Evolutionary conservation across 2,329 filamentous ascomycete species (phyloP), one percentile per base, ranked within the genome.

Genomic region (Talaromyces sp.): DNA sequence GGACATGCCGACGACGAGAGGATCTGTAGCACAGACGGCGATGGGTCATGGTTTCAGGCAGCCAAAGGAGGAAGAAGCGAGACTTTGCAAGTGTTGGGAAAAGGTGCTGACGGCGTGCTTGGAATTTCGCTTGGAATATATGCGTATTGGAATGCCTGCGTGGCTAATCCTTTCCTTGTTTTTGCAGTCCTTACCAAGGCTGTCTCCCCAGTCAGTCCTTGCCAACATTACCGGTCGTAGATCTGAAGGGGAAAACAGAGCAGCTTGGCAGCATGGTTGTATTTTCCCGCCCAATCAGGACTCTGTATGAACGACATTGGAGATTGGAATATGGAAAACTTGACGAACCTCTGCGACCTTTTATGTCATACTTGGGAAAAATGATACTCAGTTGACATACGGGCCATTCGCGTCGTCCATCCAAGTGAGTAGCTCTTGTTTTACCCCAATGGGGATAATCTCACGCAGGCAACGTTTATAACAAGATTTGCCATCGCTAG

Each of bases 31-130:
- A 29, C 2, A 17, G 45, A 58, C 29, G 10, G 45, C 5, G 31
- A 49, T 59, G 29, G 38, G 19, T 58, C 64, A 65, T 62, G 59
- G 29, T 63, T 58, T 58, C 38, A 27, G 47, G 36, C 34, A 29
- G 56, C 17, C 34, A 27, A 43, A 40, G 22, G 25, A 40, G 6
- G 56, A 43, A 17, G 36, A 43, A 15, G n/a, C n/a, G 29, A 13
- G 29, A 6, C 27, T 54, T 22, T 43, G 40, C 40, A 43, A 17
- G n/a, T 36, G 29, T 17, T 19, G 29, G n/a, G 4, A 22, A 19
- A 54, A 7, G 51, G 8, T 19, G 29, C 27, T 34, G 15, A 19
- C 29, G n/a, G 17, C 7, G 27, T 19, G 29, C 29, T 36, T 34
- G 51, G 51, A 22, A 6, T 36, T 22, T 27, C 22, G 13, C 6